Evolutionary conservation across 106 monocot species (phyloP).

Genomic region (Alisma plantagoaquatica): DNA sequence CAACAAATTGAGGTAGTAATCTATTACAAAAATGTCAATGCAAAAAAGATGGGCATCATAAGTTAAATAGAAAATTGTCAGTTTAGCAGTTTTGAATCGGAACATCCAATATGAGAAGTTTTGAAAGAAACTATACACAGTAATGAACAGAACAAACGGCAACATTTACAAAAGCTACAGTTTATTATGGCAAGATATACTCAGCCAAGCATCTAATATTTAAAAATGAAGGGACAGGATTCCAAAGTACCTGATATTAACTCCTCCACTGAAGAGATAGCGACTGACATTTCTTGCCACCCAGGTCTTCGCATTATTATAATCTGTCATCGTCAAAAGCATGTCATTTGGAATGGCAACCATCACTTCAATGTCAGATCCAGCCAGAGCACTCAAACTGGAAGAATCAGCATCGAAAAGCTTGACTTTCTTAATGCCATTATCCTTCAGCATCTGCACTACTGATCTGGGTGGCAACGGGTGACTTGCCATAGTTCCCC

Average conservation of each 20-base stretch:
- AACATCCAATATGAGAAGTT: no score
- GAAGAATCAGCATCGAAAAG: slow-evolving; percentile 60
- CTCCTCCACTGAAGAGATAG: slow-evolving; percentile 41
- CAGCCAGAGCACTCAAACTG: slow-evolving; percentile 29
- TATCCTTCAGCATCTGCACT: slow-evolving; percentile 62
- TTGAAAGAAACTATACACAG: no score
- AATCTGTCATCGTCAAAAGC: slow-evolving; percentile 33
- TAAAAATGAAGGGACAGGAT: not conserved
- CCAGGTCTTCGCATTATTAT: slow-evolving; percentile 46
- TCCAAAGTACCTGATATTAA: slow-evolving; percentile 50
- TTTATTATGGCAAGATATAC: no score
- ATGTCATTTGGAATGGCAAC: slow-evolving; percentile 71
- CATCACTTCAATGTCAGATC: slow-evolving; percentile 62
- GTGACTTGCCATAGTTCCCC: slow-evolving; percentile 70
- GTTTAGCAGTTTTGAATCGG: no score
- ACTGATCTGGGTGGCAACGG: slow-evolving; percentile 38
- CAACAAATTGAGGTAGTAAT: no score
- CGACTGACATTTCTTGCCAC: slow-evolving; percentile 57
- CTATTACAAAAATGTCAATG: no score
- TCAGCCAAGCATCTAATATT: no score
- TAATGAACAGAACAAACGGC: no score
- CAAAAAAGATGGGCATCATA: no score
- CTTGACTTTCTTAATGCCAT: slow-evolving; percentile 61
- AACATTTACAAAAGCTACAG: no score
- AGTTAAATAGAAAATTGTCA: no score